A percentile compares a stretch with the other conserved stretches of the same genome.
Evolutionary conservation across 495 filamentous ascomycete genomes (phyloP).

Genomic region (Daldinia bambusicola): DNA sequence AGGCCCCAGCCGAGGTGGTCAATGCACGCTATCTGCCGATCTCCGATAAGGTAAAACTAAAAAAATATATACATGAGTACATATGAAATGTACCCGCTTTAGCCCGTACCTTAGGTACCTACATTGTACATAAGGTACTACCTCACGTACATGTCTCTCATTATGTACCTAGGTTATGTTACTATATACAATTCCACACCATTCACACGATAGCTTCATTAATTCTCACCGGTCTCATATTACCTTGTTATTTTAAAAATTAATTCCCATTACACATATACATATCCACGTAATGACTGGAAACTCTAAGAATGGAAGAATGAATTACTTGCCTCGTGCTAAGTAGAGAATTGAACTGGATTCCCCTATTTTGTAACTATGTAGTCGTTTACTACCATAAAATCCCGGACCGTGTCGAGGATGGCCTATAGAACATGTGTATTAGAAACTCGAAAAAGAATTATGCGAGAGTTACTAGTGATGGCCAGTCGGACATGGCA

Average conservation of each 20-base stretch:
- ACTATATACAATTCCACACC: too few relatives aligned
- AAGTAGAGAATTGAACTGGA: neutral
- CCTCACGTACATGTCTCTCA: too few relatives aligned
- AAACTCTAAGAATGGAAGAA: too few relatives aligned
- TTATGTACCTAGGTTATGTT: too few relatives aligned
- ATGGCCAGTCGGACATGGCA: neutral
- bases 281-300: neutral
- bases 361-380: neutral
- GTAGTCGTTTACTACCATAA: neutral
- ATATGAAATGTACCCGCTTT: neutral
- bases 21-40: conserved; percentile 19
- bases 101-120: too few relatives aligned
- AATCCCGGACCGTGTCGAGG: neutral
- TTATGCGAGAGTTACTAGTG: neutral
- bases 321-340: neutral
- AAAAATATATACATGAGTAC: neutral
- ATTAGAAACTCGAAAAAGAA: neutral
- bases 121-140: too few relatives aligned
- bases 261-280: neutral
- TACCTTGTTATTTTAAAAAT: too few relatives aligned
- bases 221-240: too few relatives aligned
- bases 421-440: neutral
- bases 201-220: too few relatives aligned
- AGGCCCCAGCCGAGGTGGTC: conserved; percentile 46
- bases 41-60: conserved; percentile 8